Base-by-base conservation (phyloP, 1,284 basidiomycete species). In the Ceratobasidium papillatum region DNA sequence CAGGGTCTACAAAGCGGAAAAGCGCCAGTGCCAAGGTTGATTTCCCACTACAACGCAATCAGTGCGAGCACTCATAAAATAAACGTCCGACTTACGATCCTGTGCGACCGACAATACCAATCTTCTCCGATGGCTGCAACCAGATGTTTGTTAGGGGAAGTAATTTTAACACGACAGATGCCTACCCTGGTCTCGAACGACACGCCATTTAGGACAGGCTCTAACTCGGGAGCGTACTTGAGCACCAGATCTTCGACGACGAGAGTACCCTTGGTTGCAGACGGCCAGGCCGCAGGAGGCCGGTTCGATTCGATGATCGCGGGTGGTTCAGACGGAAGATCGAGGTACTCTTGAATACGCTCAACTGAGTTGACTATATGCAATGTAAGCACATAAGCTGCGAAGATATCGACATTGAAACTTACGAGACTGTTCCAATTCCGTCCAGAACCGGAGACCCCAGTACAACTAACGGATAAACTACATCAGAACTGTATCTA, bases 271-370 rank as follows among this genome's bases (percentile, higher is more conserved):
- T 41, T 77, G 1, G 77, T 58, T 59, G 77, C 79, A 2, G 93
- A 93, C 0, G 94, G 94, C 94, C 94, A 96, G 80, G 94, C 94
- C 0, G 94, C 93, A 0, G 94, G 93, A 0, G 89, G 89, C 3
- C 90, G 87, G 64, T 85, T 86, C 0, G 85, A 86, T 74, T 91
- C 88, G 63, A 94, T 90, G 74, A 91, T 79, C 0, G 90, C 85
- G 0, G 94, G 90, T 3, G 94, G 90, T 80, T 96, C 95, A 79
- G 94, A 92, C 0, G 94, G 92, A 22, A 96, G 85, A 68, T 92
- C 87, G 22, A 96, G 87, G 80, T 96, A 97, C 83, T 97, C 95
- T 3, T 94, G 88, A 8, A 96, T 87, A 75, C 95, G 91, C 82
- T 98, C 96, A 5, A 97, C 91, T 7, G 89, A 89, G 82, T 93